phyloP scores from a whole-genome alignment of 805 yeast genomes.

The Wickerhamiella parazyma region DNA sequence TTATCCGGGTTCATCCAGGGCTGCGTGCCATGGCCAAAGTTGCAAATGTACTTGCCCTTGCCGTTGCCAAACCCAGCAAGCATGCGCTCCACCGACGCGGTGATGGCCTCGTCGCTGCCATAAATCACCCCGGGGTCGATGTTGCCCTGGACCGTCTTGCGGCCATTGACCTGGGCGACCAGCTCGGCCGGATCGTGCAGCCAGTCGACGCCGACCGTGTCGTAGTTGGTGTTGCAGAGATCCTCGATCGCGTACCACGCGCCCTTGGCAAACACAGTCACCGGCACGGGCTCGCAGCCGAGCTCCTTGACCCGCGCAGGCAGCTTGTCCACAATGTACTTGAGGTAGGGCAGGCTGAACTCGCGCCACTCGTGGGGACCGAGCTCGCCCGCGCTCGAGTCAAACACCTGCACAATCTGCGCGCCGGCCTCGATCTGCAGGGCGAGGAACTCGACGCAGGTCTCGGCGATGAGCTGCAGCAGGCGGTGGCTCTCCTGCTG shows the following conservation, averaged over 20 bases:
- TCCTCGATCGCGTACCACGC: slow-evolving; percentile 94
- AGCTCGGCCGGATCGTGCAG: slow-evolving; percentile 74
- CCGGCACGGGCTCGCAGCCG: slow-evolving; percentile 67
- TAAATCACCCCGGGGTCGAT: slow-evolving; percentile 91
- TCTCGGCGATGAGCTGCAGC: slow-evolving; percentile 67
- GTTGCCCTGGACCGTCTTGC: slow-evolving; percentile 83
- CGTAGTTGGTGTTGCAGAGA: slow-evolving; percentile 67
- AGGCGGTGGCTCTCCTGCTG: slow-evolving; percentile 59
- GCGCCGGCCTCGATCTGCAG: slow-evolving; percentile 96
- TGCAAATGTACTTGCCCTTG: slow-evolving; percentile 76
- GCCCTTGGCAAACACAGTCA: slow-evolving; percentile 87
- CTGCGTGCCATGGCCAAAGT: slow-evolving; percentile 97
- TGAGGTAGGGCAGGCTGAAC: slow-evolving; percentile 78
- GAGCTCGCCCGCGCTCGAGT: slow-evolving; percentile 95
- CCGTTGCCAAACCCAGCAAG: slow-evolving; percentile 89
- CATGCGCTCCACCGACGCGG: slow-evolving; percentile 76
- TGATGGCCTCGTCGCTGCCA: slow-evolving; percentile 71
- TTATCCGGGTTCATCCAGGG: slow-evolving; percentile 94
- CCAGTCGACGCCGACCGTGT: slow-evolving; percentile 92
- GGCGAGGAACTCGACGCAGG: slow-evolving; percentile 83
- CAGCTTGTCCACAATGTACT: slow-evolving; percentile 55
- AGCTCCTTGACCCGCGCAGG: slow-evolving; percentile 58
- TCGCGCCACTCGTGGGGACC: slow-evolving; percentile 81
- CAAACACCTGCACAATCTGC: slow-evolving; percentile 93
- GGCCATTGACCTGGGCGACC: slow-evolving; percentile 50